Evolutionary conservation across 2,329 filamentous ascomycete species (phyloP), one percentile per base, ranked within the genome.

Genomic region (Elsinoe batatas): DNA sequence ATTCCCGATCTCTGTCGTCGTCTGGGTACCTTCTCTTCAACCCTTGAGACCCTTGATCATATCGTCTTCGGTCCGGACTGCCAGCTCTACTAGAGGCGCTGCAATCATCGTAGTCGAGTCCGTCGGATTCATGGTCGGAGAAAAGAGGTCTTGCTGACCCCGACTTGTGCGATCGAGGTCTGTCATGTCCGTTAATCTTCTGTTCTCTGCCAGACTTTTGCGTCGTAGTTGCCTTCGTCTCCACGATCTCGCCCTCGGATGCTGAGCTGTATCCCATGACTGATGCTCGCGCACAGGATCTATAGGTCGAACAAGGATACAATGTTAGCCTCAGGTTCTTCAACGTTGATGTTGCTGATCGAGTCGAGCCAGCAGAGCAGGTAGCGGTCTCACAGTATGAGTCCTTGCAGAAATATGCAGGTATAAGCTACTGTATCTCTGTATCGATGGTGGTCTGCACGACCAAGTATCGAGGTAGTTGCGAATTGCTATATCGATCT

Each of bases 181-280:
- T 95, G 87, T 86, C 81, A 79, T 79, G 83, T 82, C 85, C 87
- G 88, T 95, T 87, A 95, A 95, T 84, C 81, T 80, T 83, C 81
- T 76, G 84, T 85, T 83, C 80, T 80, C 84, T 82, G 79, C 80
- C 74, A 72, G 79, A 77, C 79, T 63, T 60, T 57, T 84, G 82
- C 84, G 85, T 77, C 73, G 73, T 85, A 88, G 86, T 87, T 93
- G 88, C 88, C 88, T 93, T 93, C 74, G 81, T 78, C 74, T 81
- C 79, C 78, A 85, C 74, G 72, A 91, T 89, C 77, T 94, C 89
- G 74, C 89, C 88, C 74, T 94, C 88, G 72, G 87, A 88, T 74
- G 84, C 88, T 64, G 79, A 76, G 60, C 69, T 70, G 62, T 76
- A 76, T 64, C 73, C 71, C 72, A 72, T 72, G 61, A 60, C 66